A percentile compares a stretch with the other conserved stretches of the same genome.
phyloP scores from a whole-genome alignment of 176 grass and related monocot genomes.

The Cocos nucifera region DNA sequence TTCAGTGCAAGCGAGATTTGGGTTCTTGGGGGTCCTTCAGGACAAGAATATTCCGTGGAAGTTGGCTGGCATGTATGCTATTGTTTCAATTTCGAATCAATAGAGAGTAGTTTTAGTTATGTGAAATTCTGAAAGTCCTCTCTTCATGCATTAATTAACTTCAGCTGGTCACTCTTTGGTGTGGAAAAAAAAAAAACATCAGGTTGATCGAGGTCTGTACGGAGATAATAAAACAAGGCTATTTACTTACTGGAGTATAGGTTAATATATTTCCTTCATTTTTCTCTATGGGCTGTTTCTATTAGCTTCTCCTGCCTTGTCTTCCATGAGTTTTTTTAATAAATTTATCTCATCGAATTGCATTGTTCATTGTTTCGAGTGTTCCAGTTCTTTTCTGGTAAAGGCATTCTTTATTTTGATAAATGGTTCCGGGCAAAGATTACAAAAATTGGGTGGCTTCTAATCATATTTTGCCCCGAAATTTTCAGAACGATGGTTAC shows the following conservation, averaged over 20 bases:
- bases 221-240: slow-evolving; percentile 91
- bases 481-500: slow-evolving; percentile 74
- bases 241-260: slow-evolving; percentile 95
- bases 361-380: no score
- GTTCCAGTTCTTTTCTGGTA: no score
- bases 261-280: no score
- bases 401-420: neutral
- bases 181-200: slow-evolving; percentile 17
- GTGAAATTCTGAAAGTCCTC: no score
- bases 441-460: neutral
- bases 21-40: slow-evolving; percentile 70
- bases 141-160: neutral
- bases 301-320: neutral
- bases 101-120: no score
- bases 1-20: slow-evolving; percentile 90
- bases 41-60: slow-evolving; percentile 90
- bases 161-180: neutral
- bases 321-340: neutral
- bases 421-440: no score
- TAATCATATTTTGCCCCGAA: neutral
- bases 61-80: slow-evolving; percentile 81
- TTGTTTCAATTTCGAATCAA: neutral
- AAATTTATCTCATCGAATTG: no score
- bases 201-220: slow-evolving; percentile 90
- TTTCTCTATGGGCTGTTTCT: no score